Conservation (phyloP, 306 rosid genomes). For the Sophora flavescens region DNA sequence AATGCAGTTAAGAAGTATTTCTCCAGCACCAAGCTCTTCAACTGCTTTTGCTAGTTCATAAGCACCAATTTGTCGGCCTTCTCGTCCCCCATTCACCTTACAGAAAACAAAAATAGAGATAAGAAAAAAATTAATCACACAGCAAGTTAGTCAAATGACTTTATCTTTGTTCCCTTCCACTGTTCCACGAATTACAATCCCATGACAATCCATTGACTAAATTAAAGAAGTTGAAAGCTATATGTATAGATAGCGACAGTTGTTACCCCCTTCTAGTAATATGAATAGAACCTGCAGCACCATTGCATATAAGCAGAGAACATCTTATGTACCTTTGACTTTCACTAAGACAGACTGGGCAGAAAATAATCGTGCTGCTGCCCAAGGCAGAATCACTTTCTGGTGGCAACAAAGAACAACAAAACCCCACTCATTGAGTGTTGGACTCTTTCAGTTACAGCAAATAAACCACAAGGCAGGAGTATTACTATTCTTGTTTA, state of each 20-base stretch:
- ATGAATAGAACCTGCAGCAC: conserved; percentile 23
- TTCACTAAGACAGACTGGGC: neutral
- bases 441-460: neutral
- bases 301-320: neutral
- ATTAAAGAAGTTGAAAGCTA: neutral
- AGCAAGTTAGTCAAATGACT: conserved; percentile 3
- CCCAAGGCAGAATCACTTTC: neutral
- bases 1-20: conserved; percentile 94
- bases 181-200: neutral
- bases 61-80: conserved; percentile 95
- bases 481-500: neutral
- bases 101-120: conserved; percentile 37
- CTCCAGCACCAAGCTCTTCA: conserved; percentile 98
- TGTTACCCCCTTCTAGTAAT: neutral
- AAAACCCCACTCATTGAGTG: neutral
- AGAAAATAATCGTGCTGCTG: neutral
- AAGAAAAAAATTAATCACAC: neutral
- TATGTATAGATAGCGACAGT: neutral
- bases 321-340: neutral
- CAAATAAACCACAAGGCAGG: neutral
- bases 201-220: neutral
- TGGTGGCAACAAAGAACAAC: neutral
- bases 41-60: conserved; percentile 96
- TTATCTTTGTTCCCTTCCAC: conserved; percentile 25
- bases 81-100: conserved; percentile 91